Evolutionary conservation across 208 protist genomes (phyloP).

Genomic region (Novymonas esmeraldas): DNA sequence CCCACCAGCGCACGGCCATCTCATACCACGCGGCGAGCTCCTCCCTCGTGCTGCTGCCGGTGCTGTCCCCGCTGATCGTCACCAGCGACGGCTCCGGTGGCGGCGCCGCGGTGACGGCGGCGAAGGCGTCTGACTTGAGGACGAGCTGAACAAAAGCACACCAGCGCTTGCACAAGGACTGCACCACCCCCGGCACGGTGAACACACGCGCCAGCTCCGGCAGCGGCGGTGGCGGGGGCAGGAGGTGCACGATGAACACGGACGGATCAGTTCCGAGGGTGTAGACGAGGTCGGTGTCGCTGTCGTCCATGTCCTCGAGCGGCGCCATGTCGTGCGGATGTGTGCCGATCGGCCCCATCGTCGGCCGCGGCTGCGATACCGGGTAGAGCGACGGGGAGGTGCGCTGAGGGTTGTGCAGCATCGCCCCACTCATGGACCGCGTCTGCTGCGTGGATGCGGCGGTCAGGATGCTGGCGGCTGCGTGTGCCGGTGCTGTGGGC

Average conservation of each 20-base stretch:
- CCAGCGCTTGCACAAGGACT: slow-evolving; percentile 36
- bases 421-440: slow-evolving; percentile 1
- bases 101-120: slow-evolving; percentile 17
- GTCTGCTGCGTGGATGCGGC: not conserved
- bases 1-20: slow-evolving; percentile 31
- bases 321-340: slow-evolving; percentile 2
- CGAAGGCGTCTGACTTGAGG: slow-evolving; percentile 29
- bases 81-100: slow-evolving; percentile 18
- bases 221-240: slow-evolving; percentile 39
- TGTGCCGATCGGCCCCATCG: not conserved
- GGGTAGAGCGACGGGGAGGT: slow-evolving; percentile 17
- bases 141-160: slow-evolving; percentile 27
- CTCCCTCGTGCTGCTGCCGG: slow-evolving; percentile 15
- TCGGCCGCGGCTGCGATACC: not conserved
- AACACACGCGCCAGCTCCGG: slow-evolving; percentile 29
- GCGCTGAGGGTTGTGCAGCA: slow-evolving; percentile 30
- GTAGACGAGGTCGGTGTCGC: slow-evolving; percentile 19
- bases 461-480: too few relatives aligned
- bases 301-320: slow-evolving; percentile 22
- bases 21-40: slow-evolving; percentile 34
- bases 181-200: slow-evolving; percentile 30
- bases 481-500: not conserved
- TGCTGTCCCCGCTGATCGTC: slow-evolving; percentile 3
- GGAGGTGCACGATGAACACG: slow-evolving; percentile 28
- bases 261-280: slow-evolving; percentile 28